Evolutionary conservation across 2,329 filamentous ascomycete genomes (phyloP).

Genomic region (Cadophora gregata): DNA sequence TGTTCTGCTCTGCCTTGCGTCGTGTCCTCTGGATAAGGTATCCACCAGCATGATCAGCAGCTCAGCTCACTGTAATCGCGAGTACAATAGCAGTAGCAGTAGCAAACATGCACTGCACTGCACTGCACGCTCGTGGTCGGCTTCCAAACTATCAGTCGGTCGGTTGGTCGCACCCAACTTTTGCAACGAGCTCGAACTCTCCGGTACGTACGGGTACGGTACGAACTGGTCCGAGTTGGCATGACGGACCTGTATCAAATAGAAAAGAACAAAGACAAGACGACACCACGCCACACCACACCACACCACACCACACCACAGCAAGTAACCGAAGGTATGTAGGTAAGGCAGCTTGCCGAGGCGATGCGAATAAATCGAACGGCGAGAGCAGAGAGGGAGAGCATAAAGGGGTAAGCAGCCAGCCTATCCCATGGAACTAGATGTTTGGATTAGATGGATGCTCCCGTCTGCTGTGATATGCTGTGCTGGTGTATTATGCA

Average conservation of each 20-base stretch:
- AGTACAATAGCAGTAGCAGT: too few relatives aligned
- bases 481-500: slow-evolving; percentile 1
- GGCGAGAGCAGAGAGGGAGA: too few relatives aligned
- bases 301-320: background rate
- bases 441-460: slow-evolving; percentile 10
- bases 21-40: background rate
- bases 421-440: slow-evolving; percentile 5
- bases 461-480: background rate
- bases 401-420: slow-evolving; percentile 10
- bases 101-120: too few relatives aligned
- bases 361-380: too few relatives aligned
- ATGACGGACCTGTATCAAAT: background rate
- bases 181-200: background rate
- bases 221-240: background rate
- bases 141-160: background rate
- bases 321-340: too few relatives aligned
- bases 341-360: too few relatives aligned
- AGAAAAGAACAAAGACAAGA: background rate
- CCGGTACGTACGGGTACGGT: too few relatives aligned
- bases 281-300: too few relatives aligned
- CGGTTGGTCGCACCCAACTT: too few relatives aligned
- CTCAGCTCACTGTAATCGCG: too few relatives aligned
- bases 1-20: background rate
- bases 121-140: background rate
- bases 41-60: slow-evolving; percentile 2